A percentile compares a stretch with the other conserved stretches of the same genome.
These are phyloP conservation scores for Eucalyptus grandis DNA, from an alignment of 345 rosid genomes.

Conservation along the genomic window DNA sequence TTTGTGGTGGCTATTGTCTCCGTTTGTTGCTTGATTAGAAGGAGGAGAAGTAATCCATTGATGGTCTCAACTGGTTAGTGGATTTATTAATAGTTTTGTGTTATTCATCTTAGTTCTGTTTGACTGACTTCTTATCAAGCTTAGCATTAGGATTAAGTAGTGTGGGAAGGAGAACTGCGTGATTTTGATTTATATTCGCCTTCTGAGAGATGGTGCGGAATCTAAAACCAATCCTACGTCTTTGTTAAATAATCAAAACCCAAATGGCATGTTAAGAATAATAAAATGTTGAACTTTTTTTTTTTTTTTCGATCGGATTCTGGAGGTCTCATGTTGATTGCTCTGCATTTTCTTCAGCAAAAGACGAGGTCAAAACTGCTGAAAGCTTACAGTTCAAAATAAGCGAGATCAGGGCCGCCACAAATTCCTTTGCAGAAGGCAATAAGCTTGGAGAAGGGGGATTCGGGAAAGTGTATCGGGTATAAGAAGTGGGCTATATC, in stretches of 20 bases:
- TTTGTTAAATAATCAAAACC: neutral
- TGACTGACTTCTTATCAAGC: neutral
- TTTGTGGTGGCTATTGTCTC: neutral
- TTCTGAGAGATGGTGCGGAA: neutral
- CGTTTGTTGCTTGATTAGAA: neutral
- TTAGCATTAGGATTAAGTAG: neutral
- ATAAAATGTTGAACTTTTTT: too few relatives aligned
- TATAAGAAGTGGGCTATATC: too few relatives aligned
- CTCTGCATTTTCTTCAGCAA: neutral
- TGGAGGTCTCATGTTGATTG: neutral
- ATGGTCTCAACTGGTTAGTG: neutral
- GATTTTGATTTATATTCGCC: neutral
- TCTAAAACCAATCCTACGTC: neutral
- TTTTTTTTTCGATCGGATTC: neutral
- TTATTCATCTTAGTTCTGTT: neutral
- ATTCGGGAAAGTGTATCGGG: too few relatives aligned
- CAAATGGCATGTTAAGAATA: neutral
- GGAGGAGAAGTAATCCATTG: neutral
- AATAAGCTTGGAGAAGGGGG: too few relatives aligned
- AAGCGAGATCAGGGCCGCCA: neutral
- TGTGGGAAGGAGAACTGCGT: neutral
- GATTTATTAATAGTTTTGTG: neutral
- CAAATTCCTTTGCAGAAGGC: too few relatives aligned
- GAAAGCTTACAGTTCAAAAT: neutral
- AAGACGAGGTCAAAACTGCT: neutral